phyloP scores from a whole-genome alignment of 495 filamentous ascomycete species.

The Penicillium chermesinum region DNA sequence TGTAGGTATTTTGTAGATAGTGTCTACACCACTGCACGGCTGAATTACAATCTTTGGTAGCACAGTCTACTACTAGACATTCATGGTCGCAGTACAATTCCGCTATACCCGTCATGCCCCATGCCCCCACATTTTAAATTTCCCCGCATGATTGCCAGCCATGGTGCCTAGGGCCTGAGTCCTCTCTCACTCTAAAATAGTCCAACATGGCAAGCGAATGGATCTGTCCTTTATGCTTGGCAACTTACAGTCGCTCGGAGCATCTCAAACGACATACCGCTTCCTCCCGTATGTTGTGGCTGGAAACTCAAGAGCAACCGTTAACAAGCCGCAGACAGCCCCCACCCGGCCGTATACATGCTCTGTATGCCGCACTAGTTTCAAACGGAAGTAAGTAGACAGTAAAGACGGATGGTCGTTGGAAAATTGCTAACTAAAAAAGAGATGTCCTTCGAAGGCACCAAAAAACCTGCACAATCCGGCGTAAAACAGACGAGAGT shows the following conservation, averaged over 20 bases:
- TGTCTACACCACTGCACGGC: too few relatives aligned
- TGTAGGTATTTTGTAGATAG: too few relatives aligned
- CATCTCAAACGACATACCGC: constrained; percentile 22
- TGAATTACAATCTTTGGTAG: too few relatives aligned
- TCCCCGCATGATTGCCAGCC: too few relatives aligned
- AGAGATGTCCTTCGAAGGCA: constrained; percentile 26
- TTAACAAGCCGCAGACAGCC: constrained; percentile 10
- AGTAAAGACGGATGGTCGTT: not conserved
- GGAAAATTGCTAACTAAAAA: not conserved
- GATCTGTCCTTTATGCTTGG: constrained; percentile 15
- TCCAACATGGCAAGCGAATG: constrained; percentile 6
- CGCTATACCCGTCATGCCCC: not conserved
- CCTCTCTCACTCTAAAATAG: too few relatives aligned
- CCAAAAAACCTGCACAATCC: constrained; percentile 22
- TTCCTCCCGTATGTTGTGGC: constrained; percentile 14
- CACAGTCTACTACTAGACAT: too few relatives aligned
- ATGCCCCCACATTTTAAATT: too few relatives aligned
- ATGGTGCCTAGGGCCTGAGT: too few relatives aligned
- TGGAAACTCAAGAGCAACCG: not conserved
- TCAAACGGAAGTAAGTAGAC: constrained; percentile 10
- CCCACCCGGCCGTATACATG: constrained; percentile 18
- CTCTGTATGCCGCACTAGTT: constrained; percentile 11
- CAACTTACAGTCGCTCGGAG: constrained; percentile 21
- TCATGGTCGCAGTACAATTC: too few relatives aligned
- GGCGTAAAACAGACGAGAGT: not conserved